These are phyloP conservation scores for Suzukiozyma palmioleophila DNA, from an alignment of 1,139 yeast species.

Conservation along the genomic window DNA sequence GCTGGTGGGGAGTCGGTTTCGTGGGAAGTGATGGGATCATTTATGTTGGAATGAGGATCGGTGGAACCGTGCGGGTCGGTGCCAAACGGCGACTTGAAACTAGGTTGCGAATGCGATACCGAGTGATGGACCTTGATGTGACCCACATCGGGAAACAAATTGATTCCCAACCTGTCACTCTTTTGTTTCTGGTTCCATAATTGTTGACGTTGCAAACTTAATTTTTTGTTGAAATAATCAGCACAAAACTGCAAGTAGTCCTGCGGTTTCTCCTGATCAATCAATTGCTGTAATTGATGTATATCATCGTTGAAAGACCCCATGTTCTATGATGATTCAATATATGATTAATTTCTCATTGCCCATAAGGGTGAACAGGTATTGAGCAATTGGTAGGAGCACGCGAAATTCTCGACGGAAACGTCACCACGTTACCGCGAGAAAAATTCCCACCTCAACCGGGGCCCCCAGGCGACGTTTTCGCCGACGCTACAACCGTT, in stretches of 20 bases:
- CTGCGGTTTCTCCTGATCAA: constrained; percentile 57
- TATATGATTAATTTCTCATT: not conserved
- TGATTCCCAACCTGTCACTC: constrained; percentile 51
- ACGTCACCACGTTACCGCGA: too few relatives aligned
- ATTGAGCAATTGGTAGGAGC: too few relatives aligned
- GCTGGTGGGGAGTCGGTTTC: constrained; percentile 4
- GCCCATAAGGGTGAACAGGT: not conserved
- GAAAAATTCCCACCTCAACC: too few relatives aligned
- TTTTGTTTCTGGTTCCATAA: constrained; percentile 50
- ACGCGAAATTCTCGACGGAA: too few relatives aligned
- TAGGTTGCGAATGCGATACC: constrained; percentile 38
- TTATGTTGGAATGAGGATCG: constrained; percentile 9
- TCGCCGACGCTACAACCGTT: too few relatives aligned
- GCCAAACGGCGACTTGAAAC: constrained; percentile 61
- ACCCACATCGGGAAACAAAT: constrained; percentile 42
- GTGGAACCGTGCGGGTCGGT: constrained; percentile 54
- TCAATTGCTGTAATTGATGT: constrained; percentile 59
- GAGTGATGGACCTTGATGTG: constrained; percentile 24
- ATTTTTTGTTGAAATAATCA: constrained; percentile 58
- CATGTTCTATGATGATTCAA: not conserved
- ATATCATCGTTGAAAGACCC: constrained; percentile 39
- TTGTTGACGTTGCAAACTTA: constrained; percentile 56
- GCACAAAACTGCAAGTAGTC: constrained; percentile 75
- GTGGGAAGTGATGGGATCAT: constrained; percentile 11
- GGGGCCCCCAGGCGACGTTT: too few relatives aligned